Base-by-base conservation (phyloP, 495 filamentous ascomycete genomes). In the Penicillium arizonense region DNA sequence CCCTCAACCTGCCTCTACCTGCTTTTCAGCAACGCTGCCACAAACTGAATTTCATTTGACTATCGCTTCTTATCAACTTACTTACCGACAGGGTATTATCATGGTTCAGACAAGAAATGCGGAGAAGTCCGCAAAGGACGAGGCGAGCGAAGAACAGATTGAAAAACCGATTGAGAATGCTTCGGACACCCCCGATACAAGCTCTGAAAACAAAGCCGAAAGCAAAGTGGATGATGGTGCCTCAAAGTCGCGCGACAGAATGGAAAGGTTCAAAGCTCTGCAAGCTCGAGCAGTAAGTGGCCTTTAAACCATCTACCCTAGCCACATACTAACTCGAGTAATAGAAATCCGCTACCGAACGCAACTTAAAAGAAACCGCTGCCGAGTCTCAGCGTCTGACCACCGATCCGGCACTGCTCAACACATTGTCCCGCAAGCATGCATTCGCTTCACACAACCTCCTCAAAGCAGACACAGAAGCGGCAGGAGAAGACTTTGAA, bases 371-470 rank as follows among this genome's bases (percentile, higher is more conserved):
- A 67, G 91, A 91, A 69, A 90, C 90, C 7, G 85, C 85, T 16
- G 83, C 85, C 28, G 91, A 96, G 65, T 87, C 89, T 7, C 87
- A 91, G 56, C 88, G 91, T 18, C 77, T 91, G 21, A 79, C 87
- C 2, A 84, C 84, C 13, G 89, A 96, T 60, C 88, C 91, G 0
- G 77, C 77, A 6, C 77, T 90, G 34, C 77, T 93, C 5, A 82
- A 83, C 5, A 79, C 86, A 0, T 68, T 97, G 23, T 82, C 83
- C 46, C 88, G 90, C 48, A 91, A 90, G 61, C 85, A 87, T 58
- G 91, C 89, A 26, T 84, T 91, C 50, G 92, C 92, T 12, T 87
- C 88, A 21, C 90, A 96, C 69, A 97, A 97, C 55, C 85, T 98
- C 5, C 81, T 96, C 30, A 96, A 96, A 73, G 90, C 92, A 12